Evolutionary conservation across 768 basidiomycete species (phyloP), one percentile per base, ranked within the genome.

Genomic region (Chiua virens): DNA sequence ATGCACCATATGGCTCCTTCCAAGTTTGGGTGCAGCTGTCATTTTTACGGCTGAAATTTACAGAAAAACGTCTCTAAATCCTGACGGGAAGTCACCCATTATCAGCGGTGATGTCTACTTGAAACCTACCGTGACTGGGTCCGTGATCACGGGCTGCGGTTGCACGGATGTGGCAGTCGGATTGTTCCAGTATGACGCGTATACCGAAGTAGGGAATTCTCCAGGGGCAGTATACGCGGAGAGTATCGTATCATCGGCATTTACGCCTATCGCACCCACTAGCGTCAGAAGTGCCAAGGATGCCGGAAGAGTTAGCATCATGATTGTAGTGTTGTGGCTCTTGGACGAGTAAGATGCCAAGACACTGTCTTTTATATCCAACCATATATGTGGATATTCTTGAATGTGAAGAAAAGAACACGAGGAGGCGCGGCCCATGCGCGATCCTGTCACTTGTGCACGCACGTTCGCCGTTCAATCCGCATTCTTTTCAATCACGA

Each of bases 151-250:
- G 2, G 86, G 86, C 64, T 88, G 86, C 5, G 81, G 81, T 64
- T 89, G 87, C 1, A 74, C 80, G 20, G 79, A 78, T 4, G 86
- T 87, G 28, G 79, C 82, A 1, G 84, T 88, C 9, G 86, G 84
- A 55, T 77, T 67, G 62, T 88, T 88, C 72, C 81, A 86, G 65
- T 87, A 89, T 40, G 77, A 73, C 10, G 69, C 64, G 60, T 80
- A 87, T 22, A 75, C 68, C 3, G 82, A 77, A 4, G 84, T 84
- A 1, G 86, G 85, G 62, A 87, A 87, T 14, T 66, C 61, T 17
- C 84, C 85, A 15, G 82, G 79, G 6, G 72, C 85, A 3, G 82
- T 81, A 60, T 79, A 86, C 3, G 76, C 77, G 67, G 75, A 48
- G 27, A 39, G 45, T 23, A 61, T n/a, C n/a, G n/a, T 55, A 34